Percentiles rank a stretch among this genome's conserved stretches.
These are phyloP conservation scores for Dothideomycetes sp. DNA, from an alignment of 2,329 filamentous ascomycete genomes.

Conservation along the genomic window DNA sequence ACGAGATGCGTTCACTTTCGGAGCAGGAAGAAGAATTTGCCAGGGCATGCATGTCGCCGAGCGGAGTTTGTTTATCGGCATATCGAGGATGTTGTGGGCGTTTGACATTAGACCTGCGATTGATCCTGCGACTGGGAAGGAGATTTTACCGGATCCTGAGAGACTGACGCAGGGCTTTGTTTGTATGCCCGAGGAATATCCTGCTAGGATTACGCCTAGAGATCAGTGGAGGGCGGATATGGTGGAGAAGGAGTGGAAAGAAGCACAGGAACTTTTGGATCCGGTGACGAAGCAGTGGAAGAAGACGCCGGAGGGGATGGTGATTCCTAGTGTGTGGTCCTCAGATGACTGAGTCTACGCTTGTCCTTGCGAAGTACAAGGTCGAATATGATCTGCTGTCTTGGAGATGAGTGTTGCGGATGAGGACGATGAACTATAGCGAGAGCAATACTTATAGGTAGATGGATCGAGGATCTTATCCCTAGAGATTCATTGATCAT, in stretches of 20 bases:
- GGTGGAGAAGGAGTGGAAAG: slow-evolving; percentile 21
- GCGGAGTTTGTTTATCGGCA: slow-evolving; percentile 39
- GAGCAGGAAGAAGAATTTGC: slow-evolving; percentile 49
- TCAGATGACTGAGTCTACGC: no score
- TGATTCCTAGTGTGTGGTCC: neutral
- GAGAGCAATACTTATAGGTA: no score
- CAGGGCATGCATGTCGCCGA: slow-evolving; percentile 49
- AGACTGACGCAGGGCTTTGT: slow-evolving; percentile 36
- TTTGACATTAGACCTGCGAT: slow-evolving; percentile 22
- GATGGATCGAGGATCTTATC: no score
- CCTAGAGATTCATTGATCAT: no score
- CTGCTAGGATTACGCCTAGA: slow-evolving; percentile 29
- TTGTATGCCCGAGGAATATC: slow-evolving; percentile 35
- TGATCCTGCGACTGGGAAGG: slow-evolving; percentile 23
- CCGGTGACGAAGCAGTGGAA: slow-evolving; percentile 24
- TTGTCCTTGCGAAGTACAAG: no score
- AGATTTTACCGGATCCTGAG: slow-evolving; percentile 32
- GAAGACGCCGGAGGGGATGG: slow-evolving; percentile 6
- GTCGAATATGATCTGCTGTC: no score
- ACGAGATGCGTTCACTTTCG: slow-evolving; percentile 47
- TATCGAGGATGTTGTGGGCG: slow-evolving; percentile 42
- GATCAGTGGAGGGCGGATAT: slow-evolving; percentile 25
- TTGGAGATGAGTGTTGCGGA: no score
- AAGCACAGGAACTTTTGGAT: slow-evolving; percentile 20
- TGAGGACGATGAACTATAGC: no score